Evolutionary conservation across 176 grass and related monocot species (phyloP).

Genomic region (Lolium perenne): DNA sequence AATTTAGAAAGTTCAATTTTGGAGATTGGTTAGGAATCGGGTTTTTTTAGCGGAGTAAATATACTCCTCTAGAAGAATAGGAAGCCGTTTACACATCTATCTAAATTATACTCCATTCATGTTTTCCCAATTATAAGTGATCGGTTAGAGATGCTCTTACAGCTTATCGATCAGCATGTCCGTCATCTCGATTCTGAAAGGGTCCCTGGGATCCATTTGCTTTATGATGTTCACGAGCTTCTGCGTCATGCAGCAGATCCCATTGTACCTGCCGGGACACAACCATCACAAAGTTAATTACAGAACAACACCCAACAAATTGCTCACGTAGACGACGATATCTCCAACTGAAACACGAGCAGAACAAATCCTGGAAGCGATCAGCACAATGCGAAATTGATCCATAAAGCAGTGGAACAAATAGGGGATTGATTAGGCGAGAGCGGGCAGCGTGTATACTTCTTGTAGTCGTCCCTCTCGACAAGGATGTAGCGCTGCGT

Average conservation of each 20-base stretch:
- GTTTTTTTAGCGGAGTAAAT: too few species aligned
- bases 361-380: background rate
- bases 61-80: too few species aligned
- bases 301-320: background rate
- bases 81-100: too few species aligned
- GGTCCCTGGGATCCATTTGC: slow-evolving; percentile 87
- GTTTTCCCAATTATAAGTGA: too few species aligned
- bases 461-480: slow-evolving; percentile 39
- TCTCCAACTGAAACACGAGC: background rate
- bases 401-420: background rate
- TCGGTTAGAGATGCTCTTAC: slow-evolving; percentile 43
- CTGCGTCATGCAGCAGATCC: slow-evolving; percentile 67
- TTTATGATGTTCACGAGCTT: slow-evolving; percentile 73
- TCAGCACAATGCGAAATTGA: background rate
- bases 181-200: slow-evolving; percentile 72
- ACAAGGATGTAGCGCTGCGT: slow-evolving; percentile 21
- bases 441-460: background rate
- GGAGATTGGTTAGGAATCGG: too few species aligned
- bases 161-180: slow-evolving; percentile 74
- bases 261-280: slow-evolving; percentile 51
- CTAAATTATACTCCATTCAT: too few species aligned
- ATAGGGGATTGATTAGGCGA: background rate
- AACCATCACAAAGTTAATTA: background rate
- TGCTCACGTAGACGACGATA: background rate
- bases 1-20: too few species aligned